Evolutionary conservation across 2,329 filamentous ascomycete genomes (phyloP).

Genomic region (Septoria linicola): DNA sequence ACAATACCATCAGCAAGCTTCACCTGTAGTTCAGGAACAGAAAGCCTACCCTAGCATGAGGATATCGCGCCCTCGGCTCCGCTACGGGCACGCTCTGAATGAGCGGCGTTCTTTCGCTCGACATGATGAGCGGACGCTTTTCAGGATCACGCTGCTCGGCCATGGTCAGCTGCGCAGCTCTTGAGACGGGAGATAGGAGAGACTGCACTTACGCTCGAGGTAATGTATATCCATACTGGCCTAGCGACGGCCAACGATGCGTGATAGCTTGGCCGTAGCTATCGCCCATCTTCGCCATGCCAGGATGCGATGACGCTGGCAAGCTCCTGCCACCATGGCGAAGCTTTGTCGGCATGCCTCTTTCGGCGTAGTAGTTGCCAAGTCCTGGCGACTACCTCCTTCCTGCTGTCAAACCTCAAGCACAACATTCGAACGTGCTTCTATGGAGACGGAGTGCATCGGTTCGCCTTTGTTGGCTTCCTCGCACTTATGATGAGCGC

Average conservation of each 20-base stretch:
- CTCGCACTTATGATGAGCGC: too few relatives aligned
- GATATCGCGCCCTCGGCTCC: conserved; percentile 55
- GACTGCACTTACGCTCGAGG: conserved; percentile 6
- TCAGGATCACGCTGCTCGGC: conserved; percentile 21
- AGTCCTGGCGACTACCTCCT: too few relatives aligned
- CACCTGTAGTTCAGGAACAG: too few relatives aligned
- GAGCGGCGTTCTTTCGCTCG: conserved; percentile 64
- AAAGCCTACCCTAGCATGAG: conserved; percentile 33
- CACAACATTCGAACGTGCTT: too few relatives aligned
- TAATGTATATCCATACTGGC: conserved; percentile 11
- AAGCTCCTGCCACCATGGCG: too few relatives aligned
- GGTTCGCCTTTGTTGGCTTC: too few relatives aligned
- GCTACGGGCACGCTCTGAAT: conserved; percentile 62
- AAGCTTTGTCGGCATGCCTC: too few relatives aligned
- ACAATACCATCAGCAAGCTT: conserved; percentile 1
- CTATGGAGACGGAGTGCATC: too few relatives aligned
- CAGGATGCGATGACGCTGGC: conserved; percentile 16
- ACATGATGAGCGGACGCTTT: conserved; percentile 37
- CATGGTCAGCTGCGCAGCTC: conserved; percentile 19
- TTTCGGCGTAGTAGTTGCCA: too few relatives aligned
- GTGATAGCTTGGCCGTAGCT: conserved; percentile 26
- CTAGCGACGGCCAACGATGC: conserved; percentile 17
- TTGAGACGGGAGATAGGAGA: neutral
- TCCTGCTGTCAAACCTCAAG: too few relatives aligned
- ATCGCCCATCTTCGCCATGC: conserved; percentile 22